Evolutionary conservation across 495 filamentous ascomycete genomes (phyloP).

Genomic region (Articulospora tetracladia): DNA sequence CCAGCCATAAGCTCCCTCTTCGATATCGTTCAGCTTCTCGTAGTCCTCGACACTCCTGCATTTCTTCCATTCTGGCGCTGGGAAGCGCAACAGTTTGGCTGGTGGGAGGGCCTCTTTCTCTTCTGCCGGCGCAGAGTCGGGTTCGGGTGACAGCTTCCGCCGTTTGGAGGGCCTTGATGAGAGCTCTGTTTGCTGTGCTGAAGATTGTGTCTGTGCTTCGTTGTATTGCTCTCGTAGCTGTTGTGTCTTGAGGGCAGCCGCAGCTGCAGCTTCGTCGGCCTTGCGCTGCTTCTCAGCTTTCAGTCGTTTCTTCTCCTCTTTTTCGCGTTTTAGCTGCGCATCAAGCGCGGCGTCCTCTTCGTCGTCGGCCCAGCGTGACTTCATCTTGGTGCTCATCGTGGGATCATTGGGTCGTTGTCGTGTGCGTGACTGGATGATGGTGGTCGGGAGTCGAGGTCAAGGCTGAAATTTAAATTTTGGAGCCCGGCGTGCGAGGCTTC

Average conservation of each 20-base stretch:
- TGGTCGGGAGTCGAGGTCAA: conserved; percentile 8
- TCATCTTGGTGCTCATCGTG: conserved; percentile 58
- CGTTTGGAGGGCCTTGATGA: conserved; percentile 50
- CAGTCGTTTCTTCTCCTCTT: conserved; percentile 80
- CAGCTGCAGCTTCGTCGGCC: conserved; percentile 46
- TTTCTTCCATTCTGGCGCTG: conserved; percentile 62
- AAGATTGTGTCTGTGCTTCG: conserved; percentile 52
- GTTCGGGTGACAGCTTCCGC: conserved; percentile 37
- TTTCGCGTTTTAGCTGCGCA: conserved; percentile 74
- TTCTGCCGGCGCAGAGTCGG: conserved; percentile 8
- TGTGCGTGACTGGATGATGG: conserved; percentile 6
- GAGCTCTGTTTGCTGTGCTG: conserved; percentile 27
- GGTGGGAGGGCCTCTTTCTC: conserved; percentile 30
- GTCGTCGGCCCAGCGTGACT: conserved; percentile 85
- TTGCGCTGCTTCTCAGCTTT: conserved; percentile 84
- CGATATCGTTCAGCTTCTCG: conserved; percentile 91
- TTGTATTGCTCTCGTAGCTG: conserved; percentile 26
- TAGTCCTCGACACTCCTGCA: conserved; percentile 85
- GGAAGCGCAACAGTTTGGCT: conserved; percentile 62
- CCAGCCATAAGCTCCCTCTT: conserved; percentile 94
- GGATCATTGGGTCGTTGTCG: conserved; percentile 16
- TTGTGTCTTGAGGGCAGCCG: conserved; percentile 21
- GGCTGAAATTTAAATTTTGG: conserved; percentile 2
- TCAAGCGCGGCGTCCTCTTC: conserved; percentile 70
- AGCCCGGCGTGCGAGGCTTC: too few relatives aligned